phyloP scores from a whole-genome alignment of 2,329 filamentous ascomycete species.

The Ophiocordyceps robertsii region DNA sequence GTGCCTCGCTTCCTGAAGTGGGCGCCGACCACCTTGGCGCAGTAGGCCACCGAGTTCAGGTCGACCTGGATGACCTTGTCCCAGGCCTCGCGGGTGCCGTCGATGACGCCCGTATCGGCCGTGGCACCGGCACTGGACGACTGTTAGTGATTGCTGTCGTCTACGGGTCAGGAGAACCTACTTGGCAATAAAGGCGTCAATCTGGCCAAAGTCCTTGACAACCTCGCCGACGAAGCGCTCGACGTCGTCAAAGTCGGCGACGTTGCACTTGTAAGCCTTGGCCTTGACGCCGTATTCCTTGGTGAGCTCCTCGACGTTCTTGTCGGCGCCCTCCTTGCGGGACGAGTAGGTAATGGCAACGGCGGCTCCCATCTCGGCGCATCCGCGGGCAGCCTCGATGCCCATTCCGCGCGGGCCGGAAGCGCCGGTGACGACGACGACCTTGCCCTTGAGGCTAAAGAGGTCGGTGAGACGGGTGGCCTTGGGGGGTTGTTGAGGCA shows the following conservation, averaged over 20 bases:
- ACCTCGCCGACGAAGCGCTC: slow-evolving; percentile 47
- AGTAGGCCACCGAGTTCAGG: slow-evolving; percentile 56
- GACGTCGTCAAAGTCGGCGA: slow-evolving; percentile 37
- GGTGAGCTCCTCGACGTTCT: slow-evolving; percentile 51
- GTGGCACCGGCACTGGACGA: slow-evolving; percentile 46
- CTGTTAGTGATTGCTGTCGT: background rate
- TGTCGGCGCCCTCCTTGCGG: slow-evolving; percentile 52
- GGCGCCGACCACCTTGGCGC: slow-evolving; percentile 47
- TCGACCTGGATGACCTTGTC: slow-evolving; percentile 49
- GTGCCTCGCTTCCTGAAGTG: slow-evolving; percentile 51
- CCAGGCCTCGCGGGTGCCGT: slow-evolving; percentile 55
- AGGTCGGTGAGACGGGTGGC: slow-evolving; percentile 47
- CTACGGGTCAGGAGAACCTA: slow-evolving; percentile 25
- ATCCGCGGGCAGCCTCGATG: slow-evolving; percentile 53
- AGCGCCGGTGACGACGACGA: slow-evolving; percentile 57
- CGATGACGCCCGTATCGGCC: slow-evolving; percentile 53
- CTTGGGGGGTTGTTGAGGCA: slow-evolving; percentile 45
- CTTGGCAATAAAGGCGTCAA: slow-evolving; percentile 67
- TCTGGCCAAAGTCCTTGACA: slow-evolving; percentile 57
- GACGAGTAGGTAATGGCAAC: slow-evolving; percentile 61
- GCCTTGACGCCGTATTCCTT: slow-evolving; percentile 55
- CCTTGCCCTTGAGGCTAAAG: slow-evolving; percentile 61
- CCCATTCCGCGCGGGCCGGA: slow-evolving; percentile 60
- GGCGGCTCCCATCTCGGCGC: slow-evolving; percentile 58
- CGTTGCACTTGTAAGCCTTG: slow-evolving; percentile 46